Conservation (phyloP, 192 early-diverging fungal species). For the Entomortierella chlamydospora region DNA sequence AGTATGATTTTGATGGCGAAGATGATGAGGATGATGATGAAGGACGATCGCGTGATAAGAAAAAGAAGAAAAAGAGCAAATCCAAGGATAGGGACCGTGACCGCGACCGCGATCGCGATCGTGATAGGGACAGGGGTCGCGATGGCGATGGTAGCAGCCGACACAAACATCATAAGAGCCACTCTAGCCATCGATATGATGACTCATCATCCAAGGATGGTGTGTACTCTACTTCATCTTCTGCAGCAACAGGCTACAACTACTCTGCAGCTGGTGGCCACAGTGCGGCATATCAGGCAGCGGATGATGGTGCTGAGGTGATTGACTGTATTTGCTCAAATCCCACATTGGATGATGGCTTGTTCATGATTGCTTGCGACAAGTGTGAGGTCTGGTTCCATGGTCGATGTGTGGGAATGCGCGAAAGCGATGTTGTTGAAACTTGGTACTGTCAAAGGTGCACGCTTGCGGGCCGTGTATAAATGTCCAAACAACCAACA, state of each 20-base stretch:
- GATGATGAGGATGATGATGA: constrained; percentile 33
- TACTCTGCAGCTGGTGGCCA: not conserved
- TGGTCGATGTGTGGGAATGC: constrained; percentile 65
- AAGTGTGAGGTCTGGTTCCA: constrained; percentile 72
- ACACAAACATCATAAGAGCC: constrained; percentile 41
- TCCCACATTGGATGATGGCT: constrained; percentile 69
- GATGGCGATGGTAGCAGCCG: constrained; percentile 27
- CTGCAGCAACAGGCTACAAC: no score
- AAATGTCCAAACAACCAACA: not conserved
- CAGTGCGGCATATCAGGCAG: constrained; percentile 3
- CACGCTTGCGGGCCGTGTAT: constrained; percentile 9
- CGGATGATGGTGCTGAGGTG: constrained; percentile 38
- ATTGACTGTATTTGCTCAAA: constrained; percentile 69
- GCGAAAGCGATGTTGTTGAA: constrained; percentile 53
- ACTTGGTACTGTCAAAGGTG: constrained; percentile 67
- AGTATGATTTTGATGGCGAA: constrained; percentile 23
- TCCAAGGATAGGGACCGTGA: constrained; percentile 45
- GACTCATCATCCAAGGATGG: constrained; percentile 23
- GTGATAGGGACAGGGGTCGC: constrained; percentile 14
- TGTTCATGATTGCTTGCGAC: constrained; percentile 75
- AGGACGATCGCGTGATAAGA: constrained; percentile 24
- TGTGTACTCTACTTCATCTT: not conserved
- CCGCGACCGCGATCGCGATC: constrained; percentile 31
- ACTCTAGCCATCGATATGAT: constrained; percentile 27
- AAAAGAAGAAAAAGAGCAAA: constrained; percentile 53